phyloP scores from a whole-genome alignment of 805 yeast species.

The Spathaspora boniae region DNA sequence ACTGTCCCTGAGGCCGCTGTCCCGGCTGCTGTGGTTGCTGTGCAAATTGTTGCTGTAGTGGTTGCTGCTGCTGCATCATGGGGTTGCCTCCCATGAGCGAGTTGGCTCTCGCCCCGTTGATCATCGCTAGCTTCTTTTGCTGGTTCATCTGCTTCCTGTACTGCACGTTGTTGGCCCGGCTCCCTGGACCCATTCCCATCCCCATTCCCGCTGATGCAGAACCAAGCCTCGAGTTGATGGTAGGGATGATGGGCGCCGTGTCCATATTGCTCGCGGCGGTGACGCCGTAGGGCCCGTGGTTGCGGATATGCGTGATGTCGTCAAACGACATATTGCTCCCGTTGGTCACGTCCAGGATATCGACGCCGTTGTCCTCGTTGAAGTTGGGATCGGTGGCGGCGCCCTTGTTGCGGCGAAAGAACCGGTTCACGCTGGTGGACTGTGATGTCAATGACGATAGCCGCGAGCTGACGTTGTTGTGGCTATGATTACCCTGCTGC shows the following conservation, averaged over 20 bases:
- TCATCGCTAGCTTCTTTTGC: constrained; percentile 56
- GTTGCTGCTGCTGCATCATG: constrained; percentile 15
- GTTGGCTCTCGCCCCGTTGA: constrained; percentile 45
- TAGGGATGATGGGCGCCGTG: constrained; percentile 75
- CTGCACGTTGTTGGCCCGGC: constrained; percentile 43
- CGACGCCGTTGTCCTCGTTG: constrained; percentile 17
- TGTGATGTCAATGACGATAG: constrained; percentile 39
- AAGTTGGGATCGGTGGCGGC: constrained; percentile 14
- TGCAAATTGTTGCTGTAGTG: constrained; percentile 8
- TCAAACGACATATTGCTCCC: constrained; percentile 51
- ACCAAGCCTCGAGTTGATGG: constrained; percentile 32
- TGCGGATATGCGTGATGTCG: constrained; percentile 61
- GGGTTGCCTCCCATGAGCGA: constrained; percentile 33
- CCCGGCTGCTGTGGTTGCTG: constrained; percentile 6
- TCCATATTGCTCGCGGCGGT: constrained; percentile 36
- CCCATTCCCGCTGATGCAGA: constrained; percentile 18
- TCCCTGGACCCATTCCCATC: constrained; percentile 11
- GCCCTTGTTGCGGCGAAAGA: constrained; percentile 40
- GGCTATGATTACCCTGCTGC: not conserved
- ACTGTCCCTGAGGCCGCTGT: too few species aligned
- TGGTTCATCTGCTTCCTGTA: constrained; percentile 69
- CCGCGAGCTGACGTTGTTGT: constrained; percentile 23
- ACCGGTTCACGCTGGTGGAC: constrained; percentile 36
- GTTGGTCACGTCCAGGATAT: constrained; percentile 35
- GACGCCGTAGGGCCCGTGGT: constrained; percentile 63